Evolutionary conservation across 306 rosid genomes (phyloP).

Genomic region (Citrullus colocynthis): DNA sequence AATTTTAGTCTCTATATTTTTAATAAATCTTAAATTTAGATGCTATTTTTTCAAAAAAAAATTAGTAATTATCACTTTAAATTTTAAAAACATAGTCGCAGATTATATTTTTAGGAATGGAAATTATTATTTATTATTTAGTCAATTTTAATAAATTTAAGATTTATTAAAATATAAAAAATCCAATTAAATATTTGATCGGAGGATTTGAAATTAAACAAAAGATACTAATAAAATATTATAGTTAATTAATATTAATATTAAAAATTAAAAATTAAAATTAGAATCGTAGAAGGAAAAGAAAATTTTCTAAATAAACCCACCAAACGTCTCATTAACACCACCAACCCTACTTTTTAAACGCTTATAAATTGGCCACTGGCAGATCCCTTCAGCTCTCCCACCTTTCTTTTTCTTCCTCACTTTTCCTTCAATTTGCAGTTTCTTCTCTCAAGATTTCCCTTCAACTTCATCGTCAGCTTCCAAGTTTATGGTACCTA

Average conservation of each 20-base stretch:
- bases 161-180: no score
- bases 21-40: no score
- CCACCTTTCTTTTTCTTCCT: background rate
- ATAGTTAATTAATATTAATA: background rate
- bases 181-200: no score
- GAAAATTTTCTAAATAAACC: background rate
- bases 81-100: no score
- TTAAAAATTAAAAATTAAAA: background rate
- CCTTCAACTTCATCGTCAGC: background rate
- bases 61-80: no score
- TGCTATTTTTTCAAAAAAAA: no score
- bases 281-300: background rate
- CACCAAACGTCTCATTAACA: background rate
- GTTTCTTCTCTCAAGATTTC: background rate
- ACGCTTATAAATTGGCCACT: background rate
- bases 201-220: no score
- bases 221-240: no score
- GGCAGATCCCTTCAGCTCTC: background rate
- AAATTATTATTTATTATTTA: no score
- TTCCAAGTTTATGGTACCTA: background rate
- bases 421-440: background rate
- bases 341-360: slow-evolving; percentile 2
- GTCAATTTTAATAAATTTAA: no score
- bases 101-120: no score
- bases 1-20: background rate